Conservation (phyloP, 768 basidiomycete genomes). For the Boletellus sp. region DNA sequence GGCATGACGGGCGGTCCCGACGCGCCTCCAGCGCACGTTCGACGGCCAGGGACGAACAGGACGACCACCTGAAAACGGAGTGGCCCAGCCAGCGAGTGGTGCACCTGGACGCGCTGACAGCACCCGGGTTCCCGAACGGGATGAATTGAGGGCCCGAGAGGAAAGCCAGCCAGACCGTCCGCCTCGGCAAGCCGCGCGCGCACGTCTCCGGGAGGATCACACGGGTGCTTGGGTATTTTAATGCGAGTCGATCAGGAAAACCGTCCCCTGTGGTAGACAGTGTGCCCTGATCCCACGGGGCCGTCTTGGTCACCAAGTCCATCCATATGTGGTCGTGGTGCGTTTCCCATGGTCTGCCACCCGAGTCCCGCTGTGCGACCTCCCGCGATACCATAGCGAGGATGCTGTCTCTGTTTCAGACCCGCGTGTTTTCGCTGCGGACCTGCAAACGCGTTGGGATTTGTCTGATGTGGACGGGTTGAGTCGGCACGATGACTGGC, state of each 20-base stretch:
- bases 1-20: too few relatives aligned
- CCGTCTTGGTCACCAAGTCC: too few relatives aligned
- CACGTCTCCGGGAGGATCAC: too few relatives aligned
- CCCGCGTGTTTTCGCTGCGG: conserved; percentile 9
- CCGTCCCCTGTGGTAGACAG: too few relatives aligned
- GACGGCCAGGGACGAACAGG: too few relatives aligned
- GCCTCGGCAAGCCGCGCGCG: not conserved
- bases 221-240: too few relatives aligned
- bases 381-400: not conserved
- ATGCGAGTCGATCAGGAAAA: too few relatives aligned
- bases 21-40: too few relatives aligned
- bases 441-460: conserved; percentile 12
- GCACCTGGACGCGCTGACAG: too few relatives aligned
- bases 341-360: conserved; percentile 1
- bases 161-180: not conserved
- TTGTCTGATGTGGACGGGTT: conserved; percentile 20
- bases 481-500: conserved; percentile 1
- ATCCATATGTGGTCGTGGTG: not conserved
- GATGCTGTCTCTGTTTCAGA: conserved; percentile 2
- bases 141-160: not conserved
- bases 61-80: too few relatives aligned
- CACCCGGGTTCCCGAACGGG: not conserved
- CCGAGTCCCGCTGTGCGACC: not conserved
- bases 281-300: not conserved
- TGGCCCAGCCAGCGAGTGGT: too few relatives aligned